phyloP scores from a whole-genome alignment of 2,329 filamentous ascomycete genomes.

The Cladosporium halotolerans region DNA sequence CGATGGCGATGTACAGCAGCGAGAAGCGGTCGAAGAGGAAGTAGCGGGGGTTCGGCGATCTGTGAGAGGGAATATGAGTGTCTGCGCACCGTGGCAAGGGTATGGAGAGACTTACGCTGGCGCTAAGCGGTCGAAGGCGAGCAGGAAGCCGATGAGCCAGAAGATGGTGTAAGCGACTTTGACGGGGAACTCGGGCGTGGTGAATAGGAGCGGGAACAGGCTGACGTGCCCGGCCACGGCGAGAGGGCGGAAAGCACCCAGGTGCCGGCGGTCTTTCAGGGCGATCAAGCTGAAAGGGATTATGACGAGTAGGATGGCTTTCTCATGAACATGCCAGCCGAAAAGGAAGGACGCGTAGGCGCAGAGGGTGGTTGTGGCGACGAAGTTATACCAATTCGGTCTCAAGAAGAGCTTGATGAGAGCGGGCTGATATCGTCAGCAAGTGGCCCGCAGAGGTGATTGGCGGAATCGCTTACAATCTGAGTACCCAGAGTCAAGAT shows the following conservation, averaged over 20 bases:
- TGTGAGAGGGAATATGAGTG: conserved; percentile 15
- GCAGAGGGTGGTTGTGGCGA: conserved; percentile 84
- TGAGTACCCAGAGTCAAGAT: conserved; percentile 77
- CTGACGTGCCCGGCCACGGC: conserved; percentile 93
- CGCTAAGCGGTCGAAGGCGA: conserved; percentile 79
- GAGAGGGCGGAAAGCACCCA: conserved; percentile 84
- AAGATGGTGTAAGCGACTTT: conserved; percentile 90
- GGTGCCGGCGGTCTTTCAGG: conserved; percentile 79
- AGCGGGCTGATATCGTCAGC: conserved; percentile 47
- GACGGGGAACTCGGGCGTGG: conserved; percentile 82
- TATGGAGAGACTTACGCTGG: conserved; percentile 53
- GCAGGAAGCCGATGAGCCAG: conserved; percentile 82
- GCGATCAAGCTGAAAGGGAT: conserved; percentile 92
- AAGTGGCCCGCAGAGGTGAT: too few relatives aligned
- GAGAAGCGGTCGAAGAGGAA: conserved; percentile 90
- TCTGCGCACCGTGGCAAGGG: neutral
- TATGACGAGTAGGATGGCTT: conserved; percentile 88
- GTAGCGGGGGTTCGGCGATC: conserved; percentile 68
- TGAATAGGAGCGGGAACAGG: conserved; percentile 89
- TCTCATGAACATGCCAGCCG: conserved; percentile 98
- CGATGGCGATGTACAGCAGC: conserved; percentile 79
- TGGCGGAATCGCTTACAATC: conserved; percentile 41
- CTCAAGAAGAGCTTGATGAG: conserved; percentile 74
- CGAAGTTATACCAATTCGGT: conserved; percentile 82
- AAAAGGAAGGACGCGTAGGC: conserved; percentile 96